Evolutionary conservation across 176 grass and related monocot genomes (phyloP).

Genomic region (Musa itinerans): DNA sequence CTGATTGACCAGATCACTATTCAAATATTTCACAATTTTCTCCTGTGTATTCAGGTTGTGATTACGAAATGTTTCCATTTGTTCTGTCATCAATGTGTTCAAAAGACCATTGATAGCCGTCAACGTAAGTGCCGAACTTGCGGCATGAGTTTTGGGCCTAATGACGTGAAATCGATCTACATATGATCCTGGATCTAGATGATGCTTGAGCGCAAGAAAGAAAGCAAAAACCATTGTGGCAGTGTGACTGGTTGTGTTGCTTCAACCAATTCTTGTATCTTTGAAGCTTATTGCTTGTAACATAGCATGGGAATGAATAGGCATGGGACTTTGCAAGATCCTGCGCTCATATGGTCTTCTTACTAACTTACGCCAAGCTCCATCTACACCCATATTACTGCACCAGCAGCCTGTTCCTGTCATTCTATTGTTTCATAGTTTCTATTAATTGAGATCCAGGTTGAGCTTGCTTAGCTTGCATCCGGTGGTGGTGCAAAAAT

Average conservation of each 20-base stretch:
- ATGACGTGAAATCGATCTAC: conserved; percentile 89
- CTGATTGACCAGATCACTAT: too few species aligned
- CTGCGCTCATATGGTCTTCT: too few species aligned
- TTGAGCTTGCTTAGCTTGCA: too few species aligned
- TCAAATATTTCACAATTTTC: not conserved
- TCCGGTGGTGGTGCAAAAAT: too few species aligned
- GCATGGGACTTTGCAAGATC: not conserved
- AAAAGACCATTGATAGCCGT: conserved; percentile 52
- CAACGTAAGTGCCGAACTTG: conserved; percentile 69
- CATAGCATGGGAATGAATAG: not conserved
- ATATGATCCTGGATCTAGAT: conserved; percentile 34
- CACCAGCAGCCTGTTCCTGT: conserved; percentile 14
- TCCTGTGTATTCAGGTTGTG: conserved; percentile 40
- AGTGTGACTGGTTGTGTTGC: not conserved
- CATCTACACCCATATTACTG: conserved; percentile 9
- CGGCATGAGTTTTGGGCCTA: conserved; percentile 53
- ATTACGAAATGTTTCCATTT: conserved; percentile 92
- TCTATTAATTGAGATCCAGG: conserved; percentile 4
- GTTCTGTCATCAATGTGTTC: conserved; percentile 74
- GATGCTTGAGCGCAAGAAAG: not conserved
- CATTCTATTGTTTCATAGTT: conserved; percentile 29
- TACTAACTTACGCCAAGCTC: too few species aligned
- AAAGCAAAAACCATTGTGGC: not conserved
- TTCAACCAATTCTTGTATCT: not conserved
- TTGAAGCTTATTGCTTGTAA: conserved; percentile 1